Evolutionary conservation across 768 basidiomycete species (phyloP).

Genomic region (Omphalotus guepiniiformis): DNA sequence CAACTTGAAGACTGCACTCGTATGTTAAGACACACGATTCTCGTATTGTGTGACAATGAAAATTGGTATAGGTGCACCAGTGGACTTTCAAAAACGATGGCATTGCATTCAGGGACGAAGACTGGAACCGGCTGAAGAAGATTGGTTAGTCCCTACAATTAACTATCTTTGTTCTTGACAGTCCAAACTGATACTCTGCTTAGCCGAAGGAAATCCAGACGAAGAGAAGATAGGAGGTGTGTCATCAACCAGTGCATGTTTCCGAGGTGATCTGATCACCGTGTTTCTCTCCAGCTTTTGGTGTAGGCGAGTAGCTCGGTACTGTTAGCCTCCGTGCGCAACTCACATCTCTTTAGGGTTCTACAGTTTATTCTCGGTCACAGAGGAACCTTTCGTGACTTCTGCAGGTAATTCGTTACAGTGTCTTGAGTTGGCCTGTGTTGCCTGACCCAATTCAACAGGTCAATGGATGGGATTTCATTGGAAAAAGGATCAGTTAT

Average conservation of each 20-base stretch:
- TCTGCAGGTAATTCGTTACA: constrained; percentile 54
- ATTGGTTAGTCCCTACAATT: constrained; percentile 39
- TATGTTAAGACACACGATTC: too few relatives aligned
- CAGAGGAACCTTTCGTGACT: constrained; percentile 78
- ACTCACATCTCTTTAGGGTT: constrained; percentile 40
- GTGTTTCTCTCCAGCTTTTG: constrained; percentile 51
- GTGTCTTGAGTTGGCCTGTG: constrained; percentile 60
- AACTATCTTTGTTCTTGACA: too few relatives aligned
- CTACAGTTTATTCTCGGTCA: constrained; percentile 79
- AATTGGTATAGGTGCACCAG: constrained; percentile 72
- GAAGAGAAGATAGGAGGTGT: constrained; percentile 85
- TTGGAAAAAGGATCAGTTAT: constrained; percentile 79
- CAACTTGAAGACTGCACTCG: constrained; percentile 60
- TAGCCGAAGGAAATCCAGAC: constrained; percentile 89
- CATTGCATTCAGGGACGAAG: constrained; percentile 72
- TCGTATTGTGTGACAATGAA: too few relatives aligned
- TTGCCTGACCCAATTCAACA: constrained; percentile 85
- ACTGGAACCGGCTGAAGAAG: constrained; percentile 88
- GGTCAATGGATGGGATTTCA: constrained; percentile 35
- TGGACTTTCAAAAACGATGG: constrained; percentile 89
- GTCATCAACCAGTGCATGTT: neutral
- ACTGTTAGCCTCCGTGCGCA: neutral
- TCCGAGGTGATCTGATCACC: neutral
- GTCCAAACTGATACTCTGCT: neutral
- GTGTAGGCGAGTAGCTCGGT: constrained; percentile 52